Evolutionary conservation across 768 basidiomycete species (phyloP), one percentile per base, ranked within the genome.

Genomic region (Paxillus ammoniavirescens): DNA sequence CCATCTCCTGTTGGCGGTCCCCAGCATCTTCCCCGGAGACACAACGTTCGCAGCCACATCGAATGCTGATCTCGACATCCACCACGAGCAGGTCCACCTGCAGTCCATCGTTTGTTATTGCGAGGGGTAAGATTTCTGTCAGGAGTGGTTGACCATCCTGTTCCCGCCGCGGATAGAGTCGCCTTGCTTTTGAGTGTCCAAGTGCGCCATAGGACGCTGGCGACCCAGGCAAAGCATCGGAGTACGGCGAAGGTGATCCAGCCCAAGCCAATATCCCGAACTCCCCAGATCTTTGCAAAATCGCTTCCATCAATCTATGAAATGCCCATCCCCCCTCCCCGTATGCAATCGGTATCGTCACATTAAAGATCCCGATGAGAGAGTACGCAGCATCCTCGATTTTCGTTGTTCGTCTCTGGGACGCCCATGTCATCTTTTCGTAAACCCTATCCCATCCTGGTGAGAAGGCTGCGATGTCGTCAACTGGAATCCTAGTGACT

Each of bases 361-460:
- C 13, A 36, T 65, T 62, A 41, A 65, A 59, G 18, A 65, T 55
- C 3, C 59, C 65, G 8, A 66, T 49, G 10, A 65, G 59, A 13
- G 64, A 63, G 45, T 66, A 66, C 0, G 64, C 64, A 40, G 38
- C 46, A 52, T 65, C 64, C 44, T 65, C 65, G 9, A 49, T 52
- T 12, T 60, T 62, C n/a, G 64, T 52, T 6, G 65, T 59, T 38
- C 41, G 33, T 15, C 64, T 65, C 28, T 59, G 55, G 8, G 64
- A 63, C 5, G 55, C 59, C 64, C 64, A 65, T 26, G 43, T 47
- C 64, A 65, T 65, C 54, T 64, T 66, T 50, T 65, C 65, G 4
- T 55, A 31, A 5, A 66, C 35, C 42, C 64, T 44, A 21, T 56
- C 58, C 36, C 64, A 65, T 3, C 57, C 14, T 6, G 61, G 64